phyloP scores from a whole-genome alignment of 257 asterid species.

The Solanum ahanhuiri region DNA sequence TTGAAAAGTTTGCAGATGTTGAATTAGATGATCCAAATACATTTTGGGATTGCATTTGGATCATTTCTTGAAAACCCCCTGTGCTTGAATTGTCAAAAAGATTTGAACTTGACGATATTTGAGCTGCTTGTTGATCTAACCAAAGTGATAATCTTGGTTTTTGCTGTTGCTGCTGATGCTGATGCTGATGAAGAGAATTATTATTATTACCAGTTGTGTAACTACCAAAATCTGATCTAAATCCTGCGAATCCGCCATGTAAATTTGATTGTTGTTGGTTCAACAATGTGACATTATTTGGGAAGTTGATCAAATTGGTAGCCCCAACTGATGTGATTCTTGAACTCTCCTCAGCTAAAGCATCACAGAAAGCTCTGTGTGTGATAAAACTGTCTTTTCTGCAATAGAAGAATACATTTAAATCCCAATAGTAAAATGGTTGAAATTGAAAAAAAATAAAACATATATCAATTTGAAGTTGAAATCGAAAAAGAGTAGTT shows the following conservation, averaged over 20 bases:
- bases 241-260: constrained; percentile 12
- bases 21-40: constrained; percentile 5
- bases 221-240: constrained; percentile 18
- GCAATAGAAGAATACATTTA: not conserved
- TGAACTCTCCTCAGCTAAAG: constrained; percentile 63
- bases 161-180: constrained; percentile 20
- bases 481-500: not conserved
- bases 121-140: constrained; percentile 37
- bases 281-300: not conserved
- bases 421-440: not conserved
- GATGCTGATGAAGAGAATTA: not conserved
- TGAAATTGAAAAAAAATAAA: not conserved
- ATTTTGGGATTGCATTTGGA: constrained; percentile 24
- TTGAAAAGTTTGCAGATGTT: constrained; percentile 20
- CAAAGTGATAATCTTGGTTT: constrained; percentile 59
- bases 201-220: constrained; percentile 6
- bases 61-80: constrained; percentile 12
- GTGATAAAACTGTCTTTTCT: constrained; percentile 88
- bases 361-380: constrained; percentile 92
- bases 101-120: constrained; percentile 5
- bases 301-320: constrained; percentile 36
- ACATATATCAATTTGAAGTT: not conserved
- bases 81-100: constrained; percentile 8
- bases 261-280: constrained; percentile 24
- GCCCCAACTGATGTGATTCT: constrained; percentile 34